These are phyloP conservation scores for Cymbopogon flexuosus DNA, from an alignment of 202 grass and related monocot genomes.

Conservation along the genomic window DNA sequence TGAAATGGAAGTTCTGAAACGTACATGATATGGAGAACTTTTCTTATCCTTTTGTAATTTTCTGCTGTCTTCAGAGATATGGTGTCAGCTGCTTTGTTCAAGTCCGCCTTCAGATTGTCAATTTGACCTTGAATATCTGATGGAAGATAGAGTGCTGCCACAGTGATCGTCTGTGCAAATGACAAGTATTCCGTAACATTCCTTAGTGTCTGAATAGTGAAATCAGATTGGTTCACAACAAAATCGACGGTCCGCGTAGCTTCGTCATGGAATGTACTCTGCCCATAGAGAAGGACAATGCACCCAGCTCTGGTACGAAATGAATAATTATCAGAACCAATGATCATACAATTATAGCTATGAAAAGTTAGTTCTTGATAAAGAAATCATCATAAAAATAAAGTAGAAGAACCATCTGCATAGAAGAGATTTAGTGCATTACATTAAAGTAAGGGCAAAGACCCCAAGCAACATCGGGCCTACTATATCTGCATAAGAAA, in stretches of 20 bases:
- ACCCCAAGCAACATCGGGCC: slow-evolving; percentile 52
- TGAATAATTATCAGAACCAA: slow-evolving; percentile 23
- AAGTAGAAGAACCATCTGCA: not conserved
- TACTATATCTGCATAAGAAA: slow-evolving; percentile 24
- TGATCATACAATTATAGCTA: not conserved
- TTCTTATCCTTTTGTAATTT: slow-evolving; percentile 71
- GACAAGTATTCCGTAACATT: slow-evolving; percentile 92
- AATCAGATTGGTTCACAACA: slow-evolving; percentile 96
- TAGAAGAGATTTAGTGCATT: slow-evolving; percentile 27
- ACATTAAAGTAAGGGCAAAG: slow-evolving; percentile 57
- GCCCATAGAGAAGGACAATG: slow-evolving; percentile 62
- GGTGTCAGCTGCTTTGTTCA: slow-evolving; percentile 63
- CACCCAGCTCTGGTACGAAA: slow-evolving; percentile 56
- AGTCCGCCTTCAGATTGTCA: slow-evolving; percentile 68
- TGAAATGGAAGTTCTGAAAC: slow-evolving; percentile 8
- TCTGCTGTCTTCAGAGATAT: slow-evolving; percentile 76
- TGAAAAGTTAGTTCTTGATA: not conserved
- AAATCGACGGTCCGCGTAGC: slow-evolving; percentile 62
- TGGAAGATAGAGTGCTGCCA: slow-evolving; percentile 73
- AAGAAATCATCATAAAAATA: not conserved
- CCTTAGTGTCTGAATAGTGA: slow-evolving; percentile 71
- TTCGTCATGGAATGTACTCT: slow-evolving; percentile 63
- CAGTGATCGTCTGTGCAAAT: slow-evolving; percentile 67
- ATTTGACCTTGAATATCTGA: slow-evolving; percentile 70
- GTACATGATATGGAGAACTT: slow-evolving; percentile 67